phyloP scores from a whole-genome alignment of 768 basidiomycete genomes.

The Lepiota subincarnata region DNA sequence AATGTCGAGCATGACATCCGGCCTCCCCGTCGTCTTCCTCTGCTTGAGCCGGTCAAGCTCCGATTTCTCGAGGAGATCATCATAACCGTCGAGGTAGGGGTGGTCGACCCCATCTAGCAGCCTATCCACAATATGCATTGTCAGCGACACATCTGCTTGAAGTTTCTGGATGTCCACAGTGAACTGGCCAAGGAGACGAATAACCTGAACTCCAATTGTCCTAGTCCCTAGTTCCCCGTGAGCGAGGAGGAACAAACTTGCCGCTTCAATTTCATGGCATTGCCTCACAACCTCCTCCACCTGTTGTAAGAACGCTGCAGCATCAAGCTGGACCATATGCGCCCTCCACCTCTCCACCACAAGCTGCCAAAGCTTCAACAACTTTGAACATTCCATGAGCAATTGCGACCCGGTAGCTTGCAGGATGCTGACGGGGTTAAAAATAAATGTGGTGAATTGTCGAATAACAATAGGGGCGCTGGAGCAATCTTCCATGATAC shows the following conservation, averaged over 20 bases:
- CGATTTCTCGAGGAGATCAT: slow-evolving; percentile 59
- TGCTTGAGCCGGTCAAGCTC: slow-evolving; percentile 61
- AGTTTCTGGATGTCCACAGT: slow-evolving; percentile 36
- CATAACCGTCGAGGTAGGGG: slow-evolving; percentile 54
- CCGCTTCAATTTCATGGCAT: slow-evolving; percentile 64
- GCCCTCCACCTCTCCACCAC: slow-evolving; percentile 69
- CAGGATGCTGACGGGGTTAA: slow-evolving; percentile 57
- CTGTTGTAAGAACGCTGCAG: slow-evolving; percentile 37
- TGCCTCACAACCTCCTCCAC: slow-evolving; percentile 39
- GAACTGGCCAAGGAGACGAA: slow-evolving; percentile 54
- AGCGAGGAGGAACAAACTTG: slow-evolving; percentile 71
- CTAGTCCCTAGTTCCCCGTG: slow-evolving; percentile 31
- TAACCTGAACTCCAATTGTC: slow-evolving; percentile 50
- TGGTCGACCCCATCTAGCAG: slow-evolving; percentile 51
- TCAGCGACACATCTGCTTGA: slow-evolving; percentile 26
- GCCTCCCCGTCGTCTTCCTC: slow-evolving; percentile 56
- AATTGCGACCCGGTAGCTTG: slow-evolving; percentile 63
- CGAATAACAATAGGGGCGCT: slow-evolving; percentile 57
- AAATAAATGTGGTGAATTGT: slow-evolving; percentile 68
- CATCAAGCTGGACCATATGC: slow-evolving; percentile 37
- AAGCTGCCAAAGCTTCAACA: slow-evolving; percentile 71
- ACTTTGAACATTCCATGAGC: slow-evolving; percentile 59
- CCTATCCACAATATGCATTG: slow-evolving; percentile 32
- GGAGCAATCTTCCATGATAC: slow-evolving; percentile 61
- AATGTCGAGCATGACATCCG: slow-evolving; percentile 59